Conservation (phyloP, 2,329 filamentous ascomycete genomes). For the Ceratocystis cacaofunesta region DNA sequence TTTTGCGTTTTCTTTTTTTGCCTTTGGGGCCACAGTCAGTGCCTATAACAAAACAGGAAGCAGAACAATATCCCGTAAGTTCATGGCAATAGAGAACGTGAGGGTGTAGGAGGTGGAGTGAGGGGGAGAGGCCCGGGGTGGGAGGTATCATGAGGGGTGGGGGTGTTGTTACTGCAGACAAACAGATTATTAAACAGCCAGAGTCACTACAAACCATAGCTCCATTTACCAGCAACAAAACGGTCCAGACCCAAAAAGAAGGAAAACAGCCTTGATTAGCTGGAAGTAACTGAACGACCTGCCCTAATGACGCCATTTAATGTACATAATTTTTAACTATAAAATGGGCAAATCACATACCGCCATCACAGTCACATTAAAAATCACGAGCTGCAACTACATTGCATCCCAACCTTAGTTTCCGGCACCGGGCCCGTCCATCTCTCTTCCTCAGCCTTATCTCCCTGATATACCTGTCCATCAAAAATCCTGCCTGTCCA, state of each 20-base stretch:
- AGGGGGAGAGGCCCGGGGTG: neutral
- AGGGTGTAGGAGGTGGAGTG: neutral
- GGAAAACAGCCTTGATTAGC: neutral
- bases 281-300: neutral
- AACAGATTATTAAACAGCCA: constrained; percentile 8
- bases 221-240: neutral
- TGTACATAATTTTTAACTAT: neutral
- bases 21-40: neutral
- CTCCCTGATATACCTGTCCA: constrained; percentile 36
- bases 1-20: constrained; percentile 5
- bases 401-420: constrained; percentile 69
- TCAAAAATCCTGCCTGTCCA: constrained; percentile 45
- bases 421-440: constrained; percentile 78
- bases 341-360: too few species aligned
- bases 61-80: neutral
- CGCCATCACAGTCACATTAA: neutral
- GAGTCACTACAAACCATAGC: constrained; percentile 4
- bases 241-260: neutral
- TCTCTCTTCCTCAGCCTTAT: constrained; percentile 61
- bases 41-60: constrained; percentile 2
- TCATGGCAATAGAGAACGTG: neutral
- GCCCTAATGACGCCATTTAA: neutral
- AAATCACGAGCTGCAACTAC: constrained; percentile 74
- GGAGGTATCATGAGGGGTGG: neutral
- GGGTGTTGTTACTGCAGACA: constrained; percentile 10